These are phyloP conservation scores for Infundibulicybe gibba DNA, from an alignment of 768 basidiomycete species.

Conservation along the genomic window DNA sequence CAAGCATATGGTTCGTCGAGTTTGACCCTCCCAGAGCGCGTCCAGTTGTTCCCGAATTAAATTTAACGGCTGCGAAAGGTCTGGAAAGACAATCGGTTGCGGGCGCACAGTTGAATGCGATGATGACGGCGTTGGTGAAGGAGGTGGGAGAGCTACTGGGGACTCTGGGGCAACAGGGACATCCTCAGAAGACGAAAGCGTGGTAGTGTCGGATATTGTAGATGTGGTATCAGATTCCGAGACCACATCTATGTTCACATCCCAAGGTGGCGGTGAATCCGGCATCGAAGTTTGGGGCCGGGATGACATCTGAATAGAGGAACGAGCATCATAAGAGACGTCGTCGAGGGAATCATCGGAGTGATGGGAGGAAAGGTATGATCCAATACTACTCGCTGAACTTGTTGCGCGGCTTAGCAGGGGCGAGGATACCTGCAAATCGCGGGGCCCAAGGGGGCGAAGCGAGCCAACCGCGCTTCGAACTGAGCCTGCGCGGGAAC, in stretches of 20 bases:
- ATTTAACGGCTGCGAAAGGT: constrained; percentile 51
- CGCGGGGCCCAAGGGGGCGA: constrained; percentile 18
- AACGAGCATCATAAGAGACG: constrained; percentile 13
- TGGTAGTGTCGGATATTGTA: constrained; percentile 12
- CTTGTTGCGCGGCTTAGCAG: constrained; percentile 34
- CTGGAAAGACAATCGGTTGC: constrained; percentile 25
- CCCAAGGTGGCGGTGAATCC: constrained; percentile 1
- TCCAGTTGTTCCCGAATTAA: constrained; percentile 56
- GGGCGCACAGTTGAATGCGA: constrained; percentile 30
- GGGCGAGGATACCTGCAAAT: constrained; percentile 19
- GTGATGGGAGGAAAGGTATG: constrained; percentile 57
- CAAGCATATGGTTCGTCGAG: constrained; percentile 56
- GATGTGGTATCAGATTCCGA: background rate
- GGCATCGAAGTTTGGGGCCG: constrained; percentile 7
- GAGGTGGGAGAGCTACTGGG: constrained; percentile 29
- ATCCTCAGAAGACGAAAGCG: constrained; percentile 25
- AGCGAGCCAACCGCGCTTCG: constrained; percentile 34
- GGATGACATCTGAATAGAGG: constrained; percentile 10
- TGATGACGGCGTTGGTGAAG: constrained; percentile 33
- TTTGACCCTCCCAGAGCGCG: constrained; percentile 62
- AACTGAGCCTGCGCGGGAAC: too few species aligned
- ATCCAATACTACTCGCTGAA: constrained; percentile 36
- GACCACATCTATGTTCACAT: background rate
- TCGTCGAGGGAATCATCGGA: constrained; percentile 59
- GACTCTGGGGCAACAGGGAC: constrained; percentile 24